These are phyloP conservation scores for Neofusicoccum kwambonambiense DNA, from an alignment of 2,329 filamentous ascomycete species.

Conservation along the genomic window DNA sequence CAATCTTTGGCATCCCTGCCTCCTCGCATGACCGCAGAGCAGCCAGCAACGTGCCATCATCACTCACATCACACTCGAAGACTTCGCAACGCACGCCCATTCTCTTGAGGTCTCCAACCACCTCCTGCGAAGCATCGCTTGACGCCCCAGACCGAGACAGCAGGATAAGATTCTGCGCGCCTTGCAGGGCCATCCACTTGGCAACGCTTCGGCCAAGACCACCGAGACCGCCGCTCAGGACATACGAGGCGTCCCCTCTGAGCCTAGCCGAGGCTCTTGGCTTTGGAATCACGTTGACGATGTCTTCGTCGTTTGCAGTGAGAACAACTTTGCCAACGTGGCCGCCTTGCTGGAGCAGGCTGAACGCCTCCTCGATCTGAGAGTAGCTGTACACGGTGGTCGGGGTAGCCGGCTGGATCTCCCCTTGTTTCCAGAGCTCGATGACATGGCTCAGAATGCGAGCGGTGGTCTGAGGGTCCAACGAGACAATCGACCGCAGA, in stretches of 20 bases:
- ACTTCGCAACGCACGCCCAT: not conserved
- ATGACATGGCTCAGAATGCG: slow-evolving; percentile 13
- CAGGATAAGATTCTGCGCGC: slow-evolving; percentile 28
- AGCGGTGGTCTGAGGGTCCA: not conserved
- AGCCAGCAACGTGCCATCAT: not conserved
- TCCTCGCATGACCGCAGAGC: not conserved
- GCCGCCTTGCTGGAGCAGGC: slow-evolving; percentile 39
- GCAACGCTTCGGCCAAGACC: slow-evolving; percentile 29
- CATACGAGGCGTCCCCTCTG: slow-evolving; percentile 21
- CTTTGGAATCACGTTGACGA: not conserved
- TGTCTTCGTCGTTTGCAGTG: slow-evolving; percentile 10
- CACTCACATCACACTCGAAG: slow-evolving; percentile 10
- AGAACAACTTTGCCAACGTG: slow-evolving; percentile 27
- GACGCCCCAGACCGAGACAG: slow-evolving; percentile 25
- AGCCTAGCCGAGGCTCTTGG: not conserved
- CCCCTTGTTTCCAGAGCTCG: slow-evolving; percentile 20
- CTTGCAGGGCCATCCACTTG: slow-evolving; percentile 27
- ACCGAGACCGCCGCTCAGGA: slow-evolving; percentile 29
- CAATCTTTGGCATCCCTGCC: slow-evolving; percentile 21
- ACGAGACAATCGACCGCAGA: not conserved
- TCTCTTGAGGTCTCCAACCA: not conserved
- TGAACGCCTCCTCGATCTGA: slow-evolving; percentile 26
- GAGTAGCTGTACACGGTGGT: slow-evolving; percentile 21
- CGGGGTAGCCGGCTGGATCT: slow-evolving; percentile 29
- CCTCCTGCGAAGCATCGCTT: slow-evolving; percentile 22